These are phyloP conservation scores for Mortierella sp. DNA, from an alignment of 371 early-diverging fungal genomes.

Conservation along the genomic window DNA sequence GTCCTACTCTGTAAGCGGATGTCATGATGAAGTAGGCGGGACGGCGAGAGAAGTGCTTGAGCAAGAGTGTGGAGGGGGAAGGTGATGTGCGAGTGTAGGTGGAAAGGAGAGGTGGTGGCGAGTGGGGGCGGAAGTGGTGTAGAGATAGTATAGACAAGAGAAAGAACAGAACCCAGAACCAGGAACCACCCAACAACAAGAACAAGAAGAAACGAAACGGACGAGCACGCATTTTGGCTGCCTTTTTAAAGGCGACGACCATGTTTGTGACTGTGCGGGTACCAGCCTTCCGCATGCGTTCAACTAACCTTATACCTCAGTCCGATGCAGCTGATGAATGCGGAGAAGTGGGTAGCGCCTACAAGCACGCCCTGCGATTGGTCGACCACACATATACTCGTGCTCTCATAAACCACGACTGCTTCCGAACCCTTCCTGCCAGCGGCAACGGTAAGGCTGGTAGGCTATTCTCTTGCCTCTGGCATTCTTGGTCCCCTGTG, in stretches of 20 bases:
- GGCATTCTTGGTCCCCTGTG: too few relatives aligned
- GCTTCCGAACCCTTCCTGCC: too few relatives aligned
- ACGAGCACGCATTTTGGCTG: conserved; percentile 5
- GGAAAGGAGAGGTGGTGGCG: conserved; percentile 14
- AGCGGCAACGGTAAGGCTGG: too few relatives aligned
- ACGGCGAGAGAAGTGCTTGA: not conserved
- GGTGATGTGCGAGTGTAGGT: conserved; percentile 13
- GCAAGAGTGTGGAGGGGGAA: not conserved
- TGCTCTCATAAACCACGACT: too few relatives aligned
- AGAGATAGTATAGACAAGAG: conserved; percentile 5
- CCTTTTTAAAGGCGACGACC: conserved; percentile 21
- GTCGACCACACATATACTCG: too few relatives aligned
- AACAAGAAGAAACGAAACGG: conserved; percentile 8
- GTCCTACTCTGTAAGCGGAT: conserved; percentile 51
- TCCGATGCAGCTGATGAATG: too few relatives aligned
- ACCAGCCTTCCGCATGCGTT: too few relatives aligned
- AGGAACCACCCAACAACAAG: conserved; percentile 9
- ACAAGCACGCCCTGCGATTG: too few relatives aligned
- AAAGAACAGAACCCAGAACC: conserved; percentile 22
- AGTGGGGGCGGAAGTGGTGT: conserved; percentile 6
- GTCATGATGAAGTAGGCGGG: conserved; percentile 35
- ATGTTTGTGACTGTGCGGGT: too few relatives aligned
- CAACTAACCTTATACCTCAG: too few relatives aligned
- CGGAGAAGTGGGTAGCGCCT: too few relatives aligned
- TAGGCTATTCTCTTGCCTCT: too few relatives aligned